Evolutionary conservation across 73 alveolate genomes (phyloP).

Genomic region (Paramecium pentaurelia): DNA sequence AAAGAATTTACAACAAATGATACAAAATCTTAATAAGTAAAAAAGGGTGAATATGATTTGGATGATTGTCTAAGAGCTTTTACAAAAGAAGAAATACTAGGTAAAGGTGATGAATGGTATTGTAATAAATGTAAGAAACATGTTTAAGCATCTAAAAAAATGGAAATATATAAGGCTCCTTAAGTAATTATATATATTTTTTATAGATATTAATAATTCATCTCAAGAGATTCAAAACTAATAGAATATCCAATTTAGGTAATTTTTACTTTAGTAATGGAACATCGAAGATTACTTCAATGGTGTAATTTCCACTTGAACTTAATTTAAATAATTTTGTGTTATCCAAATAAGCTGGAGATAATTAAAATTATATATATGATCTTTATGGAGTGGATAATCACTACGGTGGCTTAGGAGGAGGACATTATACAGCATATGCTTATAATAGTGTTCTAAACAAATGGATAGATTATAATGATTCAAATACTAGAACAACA

Average conservation of each 20-base stretch:
- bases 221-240: constrained; percentile 84
- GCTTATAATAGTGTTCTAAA: constrained; percentile 64
- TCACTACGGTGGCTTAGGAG: constrained; percentile 91
- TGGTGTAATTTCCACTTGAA: constrained; percentile 71
- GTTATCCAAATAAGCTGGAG: constrained; percentile 44
- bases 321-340: constrained; percentile 67
- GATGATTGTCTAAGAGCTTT: constrained; percentile 86
- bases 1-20: neutral
- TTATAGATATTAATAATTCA: constrained; percentile 71
- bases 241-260: constrained; percentile 52
- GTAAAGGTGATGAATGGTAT: constrained; percentile 90
- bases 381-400: constrained; percentile 85
- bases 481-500: constrained; percentile 60
- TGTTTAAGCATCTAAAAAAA: constrained; percentile 83
- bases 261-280: constrained; percentile 25
- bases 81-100: constrained; percentile 84
- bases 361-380: constrained; percentile 65
- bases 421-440: constrained; percentile 97
- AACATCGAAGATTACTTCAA: constrained; percentile 60
- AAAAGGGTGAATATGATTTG: constrained; percentile 24
- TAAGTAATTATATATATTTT: neutral
- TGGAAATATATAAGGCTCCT: constrained; percentile 87
- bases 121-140: constrained; percentile 90
- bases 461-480: constrained; percentile 77
- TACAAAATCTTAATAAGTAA: neutral